Base-by-base conservation (phyloP, 306 rosid species). In the Prunus davidiana region DNA sequence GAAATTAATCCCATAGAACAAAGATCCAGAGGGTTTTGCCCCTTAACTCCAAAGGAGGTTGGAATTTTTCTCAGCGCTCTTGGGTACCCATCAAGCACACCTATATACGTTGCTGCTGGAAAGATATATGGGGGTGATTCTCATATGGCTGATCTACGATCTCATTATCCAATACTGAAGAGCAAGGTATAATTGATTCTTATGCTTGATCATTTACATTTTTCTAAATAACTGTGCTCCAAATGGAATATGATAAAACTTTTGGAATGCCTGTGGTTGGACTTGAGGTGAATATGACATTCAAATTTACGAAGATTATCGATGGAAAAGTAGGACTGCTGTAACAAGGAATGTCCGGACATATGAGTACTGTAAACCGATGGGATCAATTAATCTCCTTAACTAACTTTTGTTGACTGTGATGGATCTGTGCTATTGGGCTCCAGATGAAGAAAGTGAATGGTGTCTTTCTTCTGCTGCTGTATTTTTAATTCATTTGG, bases 41-140 rank as follows among this genome's bases (percentile, higher is more conserved):
- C 98, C 3, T 77, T 95, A 75, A 92, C 97, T 74, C 98, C 96
- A 34, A 86, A 88, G 96, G 98, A 95, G 89, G 88, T 89, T 30
- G 97, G 98, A 69, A 83, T 92, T 82, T 90, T 95, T 85, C 92
- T 95, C 80, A 89, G 67, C 46, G 97, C 96, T 88, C 96, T 92
- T 74, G 92, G 97, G 27, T 95, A 86, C 80, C 91, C 89, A 72
- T 80, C 88, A 75, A 90, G 95, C 78, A 88, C 97, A 18, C 82
- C 84, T 75, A 88, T 92, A 81, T 92, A 95, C 82, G 80, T 95
- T 82, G 98, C 98, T 57, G 97, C 98, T 62, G 97, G 97, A 74
- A 93, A 95, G 71, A 95, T 95, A 77, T 92, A 92, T 80, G 98
- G 97, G 67, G 98, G 97, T 28, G 66, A 82, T 71, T 57, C 88